phyloP scores from a whole-genome alignment of 345 rosid genomes.

The Raphanus sativus region DNA sequence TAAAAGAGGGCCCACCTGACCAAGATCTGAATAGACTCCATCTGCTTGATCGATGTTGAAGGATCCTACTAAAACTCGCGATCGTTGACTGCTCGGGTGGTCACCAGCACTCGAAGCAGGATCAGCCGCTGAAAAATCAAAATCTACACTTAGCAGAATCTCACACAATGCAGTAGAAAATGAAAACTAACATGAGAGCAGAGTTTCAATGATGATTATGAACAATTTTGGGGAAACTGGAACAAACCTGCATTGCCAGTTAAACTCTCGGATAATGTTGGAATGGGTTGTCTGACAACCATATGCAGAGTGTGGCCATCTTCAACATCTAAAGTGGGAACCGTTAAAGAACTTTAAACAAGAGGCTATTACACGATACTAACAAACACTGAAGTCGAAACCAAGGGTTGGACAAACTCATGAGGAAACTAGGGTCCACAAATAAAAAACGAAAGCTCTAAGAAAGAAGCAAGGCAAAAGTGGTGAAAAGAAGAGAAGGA shows the following conservation, averaged over 20 bases:
- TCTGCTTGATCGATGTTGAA: conserved; percentile 57
- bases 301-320: conserved; percentile 64
- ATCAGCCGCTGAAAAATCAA: conserved; percentile 37
- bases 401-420: conserved; percentile 5
- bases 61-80: conserved; percentile 57
- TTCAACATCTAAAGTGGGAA: conserved; percentile 51
- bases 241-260: conserved; percentile 47
- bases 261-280: conserved; percentile 45
- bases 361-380: neutral
- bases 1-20: conserved; percentile 39
- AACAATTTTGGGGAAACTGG: neutral
- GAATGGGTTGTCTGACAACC: conserved; percentile 57
- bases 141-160: conserved; percentile 16
- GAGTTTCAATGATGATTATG: neutral
- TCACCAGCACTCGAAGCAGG: conserved; percentile 47
- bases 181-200: neutral
- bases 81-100: conserved; percentile 37
- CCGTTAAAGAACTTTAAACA: conserved; percentile 23
- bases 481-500: conserved; percentile 34
- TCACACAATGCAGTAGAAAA: neutral
- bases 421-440: conserved; percentile 6
- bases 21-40: conserved; percentile 51
- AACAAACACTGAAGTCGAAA: neutral
- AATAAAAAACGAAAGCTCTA: neutral
- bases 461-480: neutral